phyloP scores from a whole-genome alignment of 805 yeast species.

The Wickerhamiella lipophila region DNA sequence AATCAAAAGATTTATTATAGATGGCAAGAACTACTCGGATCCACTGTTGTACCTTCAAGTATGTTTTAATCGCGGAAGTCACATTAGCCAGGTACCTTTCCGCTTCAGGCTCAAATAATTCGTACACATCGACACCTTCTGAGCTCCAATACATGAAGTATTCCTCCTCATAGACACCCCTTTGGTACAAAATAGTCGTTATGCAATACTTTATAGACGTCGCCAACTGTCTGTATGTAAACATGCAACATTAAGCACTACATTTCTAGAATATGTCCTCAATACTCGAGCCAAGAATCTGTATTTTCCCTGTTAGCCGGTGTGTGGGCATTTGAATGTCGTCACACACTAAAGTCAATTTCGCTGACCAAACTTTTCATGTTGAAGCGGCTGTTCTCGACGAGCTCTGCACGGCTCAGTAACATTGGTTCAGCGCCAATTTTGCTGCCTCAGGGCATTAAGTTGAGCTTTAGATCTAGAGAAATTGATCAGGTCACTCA shows the following conservation, averaged over 20 bases:
- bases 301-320: too few species aligned
- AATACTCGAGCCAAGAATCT: too few species aligned
- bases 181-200: neutral
- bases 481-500: constrained; percentile 23
- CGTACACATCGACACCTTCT: neutral
- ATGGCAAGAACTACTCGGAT: neutral
- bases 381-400: constrained; percentile 15
- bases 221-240: neutral
- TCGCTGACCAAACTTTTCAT: constrained; percentile 10
- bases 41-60: neutral
- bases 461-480: constrained; percentile 28
- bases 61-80: neutral
- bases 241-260: neutral
- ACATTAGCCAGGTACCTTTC: neutral
- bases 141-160: neutral
- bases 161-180: neutral
- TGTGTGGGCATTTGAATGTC: too few species aligned
- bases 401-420: constrained; percentile 16
- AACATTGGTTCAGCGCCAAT: constrained; percentile 74
- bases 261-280: too few species aligned
- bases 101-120: constrained; percentile 2
- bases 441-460: constrained; percentile 49
- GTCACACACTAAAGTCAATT: neutral
- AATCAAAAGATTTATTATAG: neutral
- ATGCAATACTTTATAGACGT: neutral